Base-by-base conservation (phyloP, 2,329 filamentous ascomycete species). In the Trichoderma guizhouense region DNA sequence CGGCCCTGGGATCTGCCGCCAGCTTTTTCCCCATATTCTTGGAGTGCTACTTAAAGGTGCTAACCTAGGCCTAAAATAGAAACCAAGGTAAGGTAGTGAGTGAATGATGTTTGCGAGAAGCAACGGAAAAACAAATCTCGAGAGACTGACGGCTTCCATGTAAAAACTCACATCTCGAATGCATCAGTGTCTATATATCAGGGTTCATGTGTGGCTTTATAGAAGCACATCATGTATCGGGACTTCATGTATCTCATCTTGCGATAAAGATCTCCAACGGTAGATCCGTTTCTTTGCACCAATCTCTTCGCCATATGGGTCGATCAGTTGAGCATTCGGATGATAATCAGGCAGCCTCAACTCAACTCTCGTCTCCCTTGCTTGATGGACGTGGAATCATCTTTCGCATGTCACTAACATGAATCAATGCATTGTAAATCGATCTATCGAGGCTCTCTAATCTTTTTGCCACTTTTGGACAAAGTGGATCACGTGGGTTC, bases 401-500 rank as follows among this genome's bases (percentile, higher is more conserved):
- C 9, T 51, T 51, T 24, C 4, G 9, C n/a, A 51, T n/a, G 15
- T n/a, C 39, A n/a, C 1, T 18, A 43, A 1, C 30, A 66, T 39
- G 21, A 28, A 26, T 24, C 64, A n/a, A 65, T 75, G 68, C 72
- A 51, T 62, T 73, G 12, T n/a, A 30, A n/a, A 51, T 74, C 71
- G 39, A 75, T 8, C 43, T 75, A 78, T 21, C 53, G 75, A 61
- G 75, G 69, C 26, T 8, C 63, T 63, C 14, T 26, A 55, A 69
- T 62, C 57, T 51, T 61, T 62, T 62, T 69, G 36, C 57, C 67
- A 28, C 26, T 51, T 61, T 51, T 11, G 66, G 66, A 61, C 36
- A 69, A 51, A 30, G 14, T 26, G 21, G 18, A 4, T 77, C 79
- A 80, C 78, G 76, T 80, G 79, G 60, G 63, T 60, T 74, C 78